Percentiles rank a stretch among this genome's conserved stretches.
Evolutionary conservation across 1,139 yeast species (phyloP).

Genomic region (Meyerozyma smithsonii): DNA sequence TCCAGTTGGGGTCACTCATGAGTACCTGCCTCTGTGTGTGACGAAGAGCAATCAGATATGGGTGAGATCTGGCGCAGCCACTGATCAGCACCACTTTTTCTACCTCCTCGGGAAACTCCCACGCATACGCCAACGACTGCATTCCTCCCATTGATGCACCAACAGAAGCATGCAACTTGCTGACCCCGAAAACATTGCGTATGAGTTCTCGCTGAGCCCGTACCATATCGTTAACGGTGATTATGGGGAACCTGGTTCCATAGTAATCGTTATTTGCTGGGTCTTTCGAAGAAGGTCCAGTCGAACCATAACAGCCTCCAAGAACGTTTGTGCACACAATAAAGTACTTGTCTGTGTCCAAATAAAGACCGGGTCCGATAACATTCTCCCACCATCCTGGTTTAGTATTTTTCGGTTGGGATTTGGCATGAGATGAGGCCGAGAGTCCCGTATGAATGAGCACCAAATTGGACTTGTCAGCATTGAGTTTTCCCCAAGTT

Average conservation of each 20-base stretch:
- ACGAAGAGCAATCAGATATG: conserved; percentile 89
- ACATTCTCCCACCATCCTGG: conserved; percentile 97
- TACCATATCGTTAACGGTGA: conserved; percentile 86
- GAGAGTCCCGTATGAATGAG: conserved; percentile 87
- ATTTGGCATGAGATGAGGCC: conserved; percentile 92
- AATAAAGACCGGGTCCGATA: conserved; percentile 75
- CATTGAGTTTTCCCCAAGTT: conserved; percentile 70
- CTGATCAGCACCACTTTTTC: conserved; percentile 70
- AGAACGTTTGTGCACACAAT: conserved; percentile 85
- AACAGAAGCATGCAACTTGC: conserved; percentile 67
- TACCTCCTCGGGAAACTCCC: conserved; percentile 77
- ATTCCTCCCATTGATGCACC: conserved; percentile 98
- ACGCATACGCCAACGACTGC: conserved; percentile 88
- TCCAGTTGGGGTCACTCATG: conserved; percentile 95
- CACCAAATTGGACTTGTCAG: conserved; percentile 61
- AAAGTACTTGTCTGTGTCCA: conserved; percentile 79
- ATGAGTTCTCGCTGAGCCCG: conserved; percentile 78
- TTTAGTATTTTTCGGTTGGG: conserved; percentile 63
- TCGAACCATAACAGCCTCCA: conserved; percentile 94
- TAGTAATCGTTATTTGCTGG: conserved; percentile 65
- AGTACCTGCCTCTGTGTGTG: conserved; percentile 89
- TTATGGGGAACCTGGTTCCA: conserved; percentile 84
- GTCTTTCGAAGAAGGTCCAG: conserved; percentile 84
- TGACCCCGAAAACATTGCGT: conserved; percentile 54
- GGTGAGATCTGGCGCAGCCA: conserved; percentile 93